phyloP scores from a whole-genome alignment of 73 alveolate genomes.

The Uronychia setigera region DNA sequence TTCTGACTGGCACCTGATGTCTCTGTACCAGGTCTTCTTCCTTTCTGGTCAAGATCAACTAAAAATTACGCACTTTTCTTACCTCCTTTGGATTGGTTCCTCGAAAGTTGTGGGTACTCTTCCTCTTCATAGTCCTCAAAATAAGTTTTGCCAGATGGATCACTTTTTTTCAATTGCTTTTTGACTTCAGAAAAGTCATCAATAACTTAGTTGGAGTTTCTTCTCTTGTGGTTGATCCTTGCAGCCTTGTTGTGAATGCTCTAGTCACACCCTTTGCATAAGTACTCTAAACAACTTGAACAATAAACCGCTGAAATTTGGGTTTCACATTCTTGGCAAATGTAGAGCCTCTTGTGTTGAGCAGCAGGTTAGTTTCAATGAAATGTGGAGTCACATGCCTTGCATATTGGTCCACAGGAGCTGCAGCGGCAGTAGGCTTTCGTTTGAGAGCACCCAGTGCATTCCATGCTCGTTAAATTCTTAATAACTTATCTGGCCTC shows the following conservation, averaged over 20 bases:
- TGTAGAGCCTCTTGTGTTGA: neutral
- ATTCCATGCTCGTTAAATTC: neutral
- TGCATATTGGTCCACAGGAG: neutral
- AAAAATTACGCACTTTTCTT: neutral
- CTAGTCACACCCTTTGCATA: conserved; percentile 65
- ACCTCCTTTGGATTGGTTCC: neutral
- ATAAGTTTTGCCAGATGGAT: neutral
- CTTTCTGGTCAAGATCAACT: neutral
- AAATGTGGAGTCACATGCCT: neutral
- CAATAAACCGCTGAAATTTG: neutral
- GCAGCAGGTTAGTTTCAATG: neutral
- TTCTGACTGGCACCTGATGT: too few species aligned
- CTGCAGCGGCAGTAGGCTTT: neutral
- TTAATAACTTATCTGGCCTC: neutral
- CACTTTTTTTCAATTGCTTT: neutral
- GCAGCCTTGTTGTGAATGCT: conserved; percentile 78
- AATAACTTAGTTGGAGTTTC: neutral
- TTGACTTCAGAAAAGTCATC: too few species aligned
- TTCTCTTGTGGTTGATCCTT: conserved; percentile 56
- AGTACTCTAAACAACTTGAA: conserved; percentile 51
- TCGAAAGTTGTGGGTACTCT: neutral
- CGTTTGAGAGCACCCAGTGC: neutral
- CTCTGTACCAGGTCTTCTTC: too few species aligned
- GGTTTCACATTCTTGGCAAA: neutral
- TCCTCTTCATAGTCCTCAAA: neutral